These are phyloP conservation scores for Melampsora larici-populina DNA, from an alignment of 1,284 basidiomycete genomes.

Conservation along the genomic window DNA sequence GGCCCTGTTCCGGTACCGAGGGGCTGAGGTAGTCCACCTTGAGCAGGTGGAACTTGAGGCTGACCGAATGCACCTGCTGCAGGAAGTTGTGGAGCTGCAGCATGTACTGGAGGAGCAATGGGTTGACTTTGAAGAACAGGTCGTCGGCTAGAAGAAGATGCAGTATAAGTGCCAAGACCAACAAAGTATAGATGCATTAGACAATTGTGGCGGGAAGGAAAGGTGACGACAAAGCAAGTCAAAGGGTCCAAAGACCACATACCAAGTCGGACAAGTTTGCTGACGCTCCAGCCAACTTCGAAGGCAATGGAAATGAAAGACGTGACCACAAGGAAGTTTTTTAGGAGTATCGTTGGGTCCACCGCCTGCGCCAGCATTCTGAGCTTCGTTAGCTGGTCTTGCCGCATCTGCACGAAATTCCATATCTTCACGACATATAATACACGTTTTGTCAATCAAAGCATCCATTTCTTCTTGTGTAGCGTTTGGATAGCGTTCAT, in stretches of 20 bases:
- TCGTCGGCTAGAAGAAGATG: slow-evolving; percentile 1
- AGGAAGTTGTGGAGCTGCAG: slow-evolving; percentile 18
- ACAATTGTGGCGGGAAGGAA: background rate
- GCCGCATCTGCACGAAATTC: slow-evolving; percentile 55
- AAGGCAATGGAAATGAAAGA: slow-evolving; percentile 97
- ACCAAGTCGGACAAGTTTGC: slow-evolving; percentile 90
- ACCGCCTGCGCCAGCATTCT: slow-evolving; percentile 44
- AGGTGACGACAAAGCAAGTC: background rate
- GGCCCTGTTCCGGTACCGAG: background rate
- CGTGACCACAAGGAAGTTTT: slow-evolving; percentile 90
- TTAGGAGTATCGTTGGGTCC: slow-evolving; percentile 88
- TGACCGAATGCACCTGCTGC: background rate
- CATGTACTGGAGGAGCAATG: slow-evolving; percentile 5
- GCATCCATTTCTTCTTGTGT: slow-evolving; percentile 74
- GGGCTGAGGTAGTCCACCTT: background rate
- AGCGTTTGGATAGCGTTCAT: slow-evolving; percentile 90
- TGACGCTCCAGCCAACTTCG: slow-evolving; percentile 97
- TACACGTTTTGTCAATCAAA: slow-evolving; percentile 86
- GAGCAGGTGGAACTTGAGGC: slow-evolving; percentile 12
- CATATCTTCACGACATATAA: slow-evolving; percentile 99
- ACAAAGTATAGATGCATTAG: background rate
- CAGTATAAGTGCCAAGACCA: background rate
- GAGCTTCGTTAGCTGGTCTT: slow-evolving; percentile 37
- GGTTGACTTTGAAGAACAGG: slow-evolving; percentile 31
- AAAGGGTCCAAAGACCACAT: slow-evolving; percentile 48